These are phyloP conservation scores for Pseudocercospora vitis DNA, from an alignment of 2,329 filamentous ascomycete species.

Conservation along the genomic window DNA sequence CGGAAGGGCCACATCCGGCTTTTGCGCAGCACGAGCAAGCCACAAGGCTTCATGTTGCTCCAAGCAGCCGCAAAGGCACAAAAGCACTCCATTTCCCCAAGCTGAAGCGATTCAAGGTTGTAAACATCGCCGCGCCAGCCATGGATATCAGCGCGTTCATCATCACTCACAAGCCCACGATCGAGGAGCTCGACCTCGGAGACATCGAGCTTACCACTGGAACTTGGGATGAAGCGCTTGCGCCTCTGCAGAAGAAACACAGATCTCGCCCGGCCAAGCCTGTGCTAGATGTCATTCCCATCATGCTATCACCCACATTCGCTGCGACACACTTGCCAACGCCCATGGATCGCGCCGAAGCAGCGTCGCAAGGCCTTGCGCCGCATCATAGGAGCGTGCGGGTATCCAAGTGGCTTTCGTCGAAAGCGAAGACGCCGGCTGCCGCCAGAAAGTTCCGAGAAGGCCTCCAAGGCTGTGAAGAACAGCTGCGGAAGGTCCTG, in stretches of 20 bases:
- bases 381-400: constrained; percentile 21
- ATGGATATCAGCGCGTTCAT: constrained; percentile 71
- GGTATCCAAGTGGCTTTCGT: constrained; percentile 28
- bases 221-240: constrained; percentile 80
- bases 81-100: constrained; percentile 63
- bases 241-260: constrained; percentile 57
- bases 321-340: constrained; percentile 17
- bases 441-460: constrained; percentile 26
- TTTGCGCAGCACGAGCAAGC: background rate
- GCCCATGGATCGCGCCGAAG: constrained; percentile 25
- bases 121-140: constrained; percentile 71
- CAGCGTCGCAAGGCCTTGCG: constrained; percentile 11
- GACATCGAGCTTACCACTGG: constrained; percentile 69
- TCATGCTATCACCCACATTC: constrained; percentile 36
- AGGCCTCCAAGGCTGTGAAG: constrained; percentile 31
- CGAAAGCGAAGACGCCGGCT: constrained; percentile 17
- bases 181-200: constrained; percentile 78
- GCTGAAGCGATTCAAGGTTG: constrained; percentile 67
- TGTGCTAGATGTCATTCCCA: constrained; percentile 34
- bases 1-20: constrained; percentile 20
- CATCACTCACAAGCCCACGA: constrained; percentile 62
- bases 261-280: constrained; percentile 2
- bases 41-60: constrained; percentile 10
- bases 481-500: constrained; percentile 31
- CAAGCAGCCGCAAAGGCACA: background rate